Evolutionary conservation across 83 land plant species (phyloP), one percentile per base, ranked within the genome.

Genomic region (Picea abies): DNA sequence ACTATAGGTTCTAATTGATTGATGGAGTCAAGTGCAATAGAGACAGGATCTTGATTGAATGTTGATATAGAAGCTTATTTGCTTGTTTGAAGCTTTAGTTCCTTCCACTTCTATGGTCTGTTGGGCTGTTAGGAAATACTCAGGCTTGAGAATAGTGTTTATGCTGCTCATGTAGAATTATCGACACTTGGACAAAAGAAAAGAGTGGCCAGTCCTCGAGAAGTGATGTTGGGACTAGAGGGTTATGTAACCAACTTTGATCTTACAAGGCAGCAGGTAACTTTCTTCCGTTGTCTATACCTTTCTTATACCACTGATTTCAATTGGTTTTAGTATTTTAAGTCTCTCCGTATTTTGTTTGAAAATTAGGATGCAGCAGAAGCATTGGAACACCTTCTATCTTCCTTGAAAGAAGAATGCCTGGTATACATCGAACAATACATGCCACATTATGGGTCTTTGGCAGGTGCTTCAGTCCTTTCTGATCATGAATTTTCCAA

Each of bases 291-390:
- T 25, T 70, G 23, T 47, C 41, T 70, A 17, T 8, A 64, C 10
- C 6, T 44, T 67, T 84, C 63, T n/a, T 71, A 5, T 52, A 39
- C 4, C 19, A 20, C 47, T 15, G 15, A 16, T 15, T 49, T 73
- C 16, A 20, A 79, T 56, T 29, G 84, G 1, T n/a, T 63, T 25
- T 84, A 29, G 11, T 47, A 67, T 22, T 84, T 47, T 56, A 63
- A 47, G 17, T 63, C 35, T 23, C 25, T 69, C 25, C 19, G 17
- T n/a, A 16, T 79, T 20, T 79, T 66, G 58, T 52, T 23, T 60
- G 23, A 56, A 25, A 58, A 71, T 56, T 86, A 96, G 99, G 99
- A 96, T 91, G 99, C 99, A 83, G 99, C 91, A 76, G 99, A 96
- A 83, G 94, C 96, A 83, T 87, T 96, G 78, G 85, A 83, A 60